Percentiles rank a stretch among this genome's conserved stretches.
Conservation (phyloP, 441 rosid genomes). For the Aquilaria agallochum region DNA sequence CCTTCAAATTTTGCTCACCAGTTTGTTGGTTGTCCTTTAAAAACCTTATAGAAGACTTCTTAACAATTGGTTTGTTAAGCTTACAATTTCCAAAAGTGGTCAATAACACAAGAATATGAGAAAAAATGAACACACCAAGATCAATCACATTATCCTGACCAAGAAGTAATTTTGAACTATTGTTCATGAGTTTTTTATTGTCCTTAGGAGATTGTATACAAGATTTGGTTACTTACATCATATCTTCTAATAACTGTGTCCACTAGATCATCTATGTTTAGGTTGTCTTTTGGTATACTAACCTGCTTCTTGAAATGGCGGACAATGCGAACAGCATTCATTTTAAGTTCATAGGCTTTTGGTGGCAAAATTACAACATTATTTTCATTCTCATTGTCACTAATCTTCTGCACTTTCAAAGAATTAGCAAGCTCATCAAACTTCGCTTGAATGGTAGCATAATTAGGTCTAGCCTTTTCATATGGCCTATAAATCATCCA, state of each 20-base stretch:
- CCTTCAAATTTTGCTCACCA: constrained; percentile 31
- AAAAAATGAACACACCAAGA: no score
- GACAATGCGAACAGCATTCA: constrained; percentile 18
- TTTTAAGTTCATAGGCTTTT: constrained; percentile 8
- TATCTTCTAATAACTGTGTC: no score
- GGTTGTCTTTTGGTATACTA: constrained; percentile 7
- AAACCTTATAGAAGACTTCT: constrained; percentile 17
- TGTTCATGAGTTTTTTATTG: no score
- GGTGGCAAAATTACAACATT: not conserved
- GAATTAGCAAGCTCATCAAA: constrained; percentile 1
- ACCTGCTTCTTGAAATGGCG: constrained; percentile 20
- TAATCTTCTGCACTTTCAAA: constrained; percentile 12
- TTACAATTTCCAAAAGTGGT: constrained; percentile 20
- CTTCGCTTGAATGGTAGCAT: no score
- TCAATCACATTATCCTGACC: no score
- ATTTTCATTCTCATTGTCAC: constrained; percentile 17
- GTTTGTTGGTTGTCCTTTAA: constrained; percentile 23
- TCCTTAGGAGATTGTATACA: no score
- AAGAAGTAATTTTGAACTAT: no score
- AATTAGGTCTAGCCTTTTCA: constrained; percentile 44
- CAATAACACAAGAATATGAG: no score
- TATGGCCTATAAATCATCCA: constrained; percentile 34
- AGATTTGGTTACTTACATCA: no score
- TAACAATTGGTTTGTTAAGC: constrained; percentile 14
- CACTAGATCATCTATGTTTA: no score